Base-by-base conservation (phyloP, 2,329 filamentous ascomycete species). In the Intubia oerlemansii region DNA sequence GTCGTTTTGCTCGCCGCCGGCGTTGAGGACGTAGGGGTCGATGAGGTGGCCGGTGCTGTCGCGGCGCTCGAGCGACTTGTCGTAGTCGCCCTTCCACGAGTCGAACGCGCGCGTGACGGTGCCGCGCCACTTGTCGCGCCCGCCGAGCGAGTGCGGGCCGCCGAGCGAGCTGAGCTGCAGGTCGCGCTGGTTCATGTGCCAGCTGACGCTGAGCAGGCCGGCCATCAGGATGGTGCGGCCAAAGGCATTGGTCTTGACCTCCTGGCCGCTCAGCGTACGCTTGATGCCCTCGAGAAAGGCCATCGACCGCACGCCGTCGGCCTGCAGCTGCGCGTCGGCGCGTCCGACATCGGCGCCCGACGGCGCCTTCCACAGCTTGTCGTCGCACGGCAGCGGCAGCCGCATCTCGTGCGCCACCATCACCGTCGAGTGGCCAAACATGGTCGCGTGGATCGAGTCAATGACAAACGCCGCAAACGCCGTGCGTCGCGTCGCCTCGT, bases 401-500 rank as follows among this genome's bases (percentile, higher is more conserved):
- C 81, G 70, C 66, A 98, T 80, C 49, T 95, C 88, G 42, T 95
- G 84, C 3, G 84, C 82, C 7, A 91, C 82, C 85, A 95, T 93
- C 24, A 90, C 82, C 1, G 81, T 85, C 4, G 84, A 88, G 49
- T 95, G 88, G 0, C 85, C 88, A 49, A 95, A 95, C 77, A 98
- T 93, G 17, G 82, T 92, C 1, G 84, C 82, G 48, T 98, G 88
- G 2, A 84, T 90, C 5, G 84, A 91, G 47, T 98, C 88, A 38
- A 95, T 74, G 24, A 93, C 70, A 44, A 95, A 95, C 0, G 88
- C 88, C 1, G 79, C 82, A 52, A 93, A 95, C 0, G 85, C 88
- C 4, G 77, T 80, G 34, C 88, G 68, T 17, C 81, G 64, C 0
- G 84, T 95, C 1, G 85, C 78, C 47, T 98, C 88, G 28, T 82